These are phyloP conservation scores for Cymbopogon citratus DNA, from an alignment of 176 grass and related monocot genomes.

Conservation along the genomic window DNA sequence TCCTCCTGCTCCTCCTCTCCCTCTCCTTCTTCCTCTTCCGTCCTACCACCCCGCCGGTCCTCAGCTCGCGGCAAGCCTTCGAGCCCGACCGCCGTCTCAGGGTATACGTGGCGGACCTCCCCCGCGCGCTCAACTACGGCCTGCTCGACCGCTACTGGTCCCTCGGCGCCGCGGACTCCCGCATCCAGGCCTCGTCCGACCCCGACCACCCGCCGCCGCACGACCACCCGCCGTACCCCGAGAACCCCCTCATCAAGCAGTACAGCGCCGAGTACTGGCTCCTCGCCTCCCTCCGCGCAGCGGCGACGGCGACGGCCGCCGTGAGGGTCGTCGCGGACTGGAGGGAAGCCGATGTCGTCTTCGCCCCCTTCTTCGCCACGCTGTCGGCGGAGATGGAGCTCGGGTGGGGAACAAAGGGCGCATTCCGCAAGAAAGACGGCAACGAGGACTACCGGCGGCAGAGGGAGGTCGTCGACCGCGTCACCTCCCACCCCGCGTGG, in stretches of 20 bases:
- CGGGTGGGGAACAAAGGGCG: slow-evolving; percentile 73
- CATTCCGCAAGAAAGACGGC: slow-evolving; percentile 60
- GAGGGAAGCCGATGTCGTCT: slow-evolving; percentile 69
- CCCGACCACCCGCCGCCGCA: slow-evolving; percentile 27
- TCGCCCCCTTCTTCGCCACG: slow-evolving; percentile 91
- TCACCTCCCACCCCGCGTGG: slow-evolving; percentile 61
- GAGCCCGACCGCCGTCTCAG: slow-evolving; percentile 30
- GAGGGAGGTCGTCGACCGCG: slow-evolving; percentile 64
- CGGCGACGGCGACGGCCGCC: neutral
- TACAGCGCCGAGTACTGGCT: slow-evolving; percentile 98
- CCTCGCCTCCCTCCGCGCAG: slow-evolving; percentile 47
- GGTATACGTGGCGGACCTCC: slow-evolving; percentile 78
- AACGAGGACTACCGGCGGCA: slow-evolving; percentile 69
- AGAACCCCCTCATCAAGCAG: slow-evolving; percentile 68
- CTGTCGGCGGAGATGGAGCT: slow-evolving; percentile 92
- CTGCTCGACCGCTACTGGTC: slow-evolving; percentile 87
- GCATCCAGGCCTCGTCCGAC: slow-evolving; percentile 59
- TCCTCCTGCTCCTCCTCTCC: slow-evolving; percentile 29
- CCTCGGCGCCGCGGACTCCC: slow-evolving; percentile 58
- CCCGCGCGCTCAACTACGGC: slow-evolving; percentile 68
- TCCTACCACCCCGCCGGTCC: neutral
- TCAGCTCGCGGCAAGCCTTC: neutral
- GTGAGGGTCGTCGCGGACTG: slow-evolving; percentile 58
- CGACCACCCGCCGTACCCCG: slow-evolving; percentile 45
- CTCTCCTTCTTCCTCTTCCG: slow-evolving; percentile 35